phyloP scores from a whole-genome alignment of 169 alveolate genomes.

The Plasmodium reichenowi region DNA sequence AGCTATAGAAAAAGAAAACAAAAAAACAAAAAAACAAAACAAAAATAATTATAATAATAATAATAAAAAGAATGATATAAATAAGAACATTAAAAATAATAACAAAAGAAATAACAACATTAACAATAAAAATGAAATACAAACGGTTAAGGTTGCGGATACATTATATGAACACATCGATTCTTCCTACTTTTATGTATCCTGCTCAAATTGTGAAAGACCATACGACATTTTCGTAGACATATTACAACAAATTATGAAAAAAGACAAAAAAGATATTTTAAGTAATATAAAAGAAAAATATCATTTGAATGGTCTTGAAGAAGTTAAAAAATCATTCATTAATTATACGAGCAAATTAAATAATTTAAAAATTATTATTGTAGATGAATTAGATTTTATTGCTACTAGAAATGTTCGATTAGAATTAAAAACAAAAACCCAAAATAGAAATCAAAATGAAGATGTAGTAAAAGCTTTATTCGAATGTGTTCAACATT shows the following conservation, averaged over 20 bases:
- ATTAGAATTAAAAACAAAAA: constrained; percentile 46
- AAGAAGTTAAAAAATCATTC: constrained; percentile 54
- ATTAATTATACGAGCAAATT: constrained; percentile 60
- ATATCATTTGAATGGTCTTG: constrained; percentile 56
- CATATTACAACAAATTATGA: constrained; percentile 56
- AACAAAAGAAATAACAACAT: constrained; percentile 20
- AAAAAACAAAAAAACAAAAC: neutral
- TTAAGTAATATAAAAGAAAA: constrained; percentile 37
- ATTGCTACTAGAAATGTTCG: constrained; percentile 67
- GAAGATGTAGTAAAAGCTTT: constrained; percentile 64
- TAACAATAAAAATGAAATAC: neutral
- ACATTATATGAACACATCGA: constrained; percentile 43
- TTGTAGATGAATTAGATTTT: constrained; percentile 68
- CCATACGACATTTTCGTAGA: constrained; percentile 72
- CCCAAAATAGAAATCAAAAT: neutral
- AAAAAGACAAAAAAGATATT: constrained; percentile 42
- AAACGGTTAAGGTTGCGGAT: no score
- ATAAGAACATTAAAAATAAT: no score
- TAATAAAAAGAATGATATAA: neutral
- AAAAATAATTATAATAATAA: neutral
- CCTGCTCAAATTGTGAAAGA: constrained; percentile 57
- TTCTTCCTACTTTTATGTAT: constrained; percentile 64
- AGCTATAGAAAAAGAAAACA: constrained; percentile 34
- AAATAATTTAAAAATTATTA: constrained; percentile 56
- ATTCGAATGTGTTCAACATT: constrained; percentile 47